These are phyloP conservation scores for Gynochthodes officinalis DNA, from an alignment of 257 asterid genomes.

Conservation along the genomic window DNA sequence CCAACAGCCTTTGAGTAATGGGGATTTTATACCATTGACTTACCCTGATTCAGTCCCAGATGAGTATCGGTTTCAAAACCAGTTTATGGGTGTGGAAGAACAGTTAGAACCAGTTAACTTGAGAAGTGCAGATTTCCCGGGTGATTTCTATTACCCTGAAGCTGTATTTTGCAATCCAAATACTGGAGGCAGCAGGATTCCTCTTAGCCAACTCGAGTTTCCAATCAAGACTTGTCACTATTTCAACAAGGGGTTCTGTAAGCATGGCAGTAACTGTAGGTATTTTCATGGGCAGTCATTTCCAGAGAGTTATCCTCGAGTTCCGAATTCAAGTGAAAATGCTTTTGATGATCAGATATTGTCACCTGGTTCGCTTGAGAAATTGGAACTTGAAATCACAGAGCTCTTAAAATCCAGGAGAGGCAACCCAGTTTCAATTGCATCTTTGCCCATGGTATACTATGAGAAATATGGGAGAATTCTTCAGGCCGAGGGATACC, in stretches of 20 bases:
- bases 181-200: constrained; percentile 32
- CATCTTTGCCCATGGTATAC: constrained; percentile 79
- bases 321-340: constrained; percentile 35
- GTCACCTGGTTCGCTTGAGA: constrained; percentile 61
- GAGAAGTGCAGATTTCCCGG: constrained; percentile 24
- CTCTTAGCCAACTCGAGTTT: constrained; percentile 28
- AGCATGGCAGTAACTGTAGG: constrained; percentile 84
- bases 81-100: constrained; percentile 34
- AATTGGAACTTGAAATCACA: constrained; percentile 57
- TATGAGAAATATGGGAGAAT: constrained; percentile 57
- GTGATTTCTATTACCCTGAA: constrained; percentile 40
- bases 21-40: constrained; percentile 26
- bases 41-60: constrained; percentile 34
- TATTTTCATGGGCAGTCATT: constrained; percentile 53
- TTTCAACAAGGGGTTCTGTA: constrained; percentile 74
- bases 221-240: constrained; percentile 73
- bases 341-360: constrained; percentile 47
- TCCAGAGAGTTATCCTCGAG: constrained; percentile 34
- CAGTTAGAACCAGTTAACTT: constrained; percentile 30
- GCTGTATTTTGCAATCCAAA: constrained; percentile 29
- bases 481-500: constrained; percentile 82
- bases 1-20: constrained; percentile 25
- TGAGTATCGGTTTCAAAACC: constrained; percentile 25
- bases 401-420: constrained; percentile 65
- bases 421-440: constrained; percentile 77